Evolutionary conservation across 164 flowering plant genomes (phyloP).

Genomic region (Chloranthus sessilifolius): DNA sequence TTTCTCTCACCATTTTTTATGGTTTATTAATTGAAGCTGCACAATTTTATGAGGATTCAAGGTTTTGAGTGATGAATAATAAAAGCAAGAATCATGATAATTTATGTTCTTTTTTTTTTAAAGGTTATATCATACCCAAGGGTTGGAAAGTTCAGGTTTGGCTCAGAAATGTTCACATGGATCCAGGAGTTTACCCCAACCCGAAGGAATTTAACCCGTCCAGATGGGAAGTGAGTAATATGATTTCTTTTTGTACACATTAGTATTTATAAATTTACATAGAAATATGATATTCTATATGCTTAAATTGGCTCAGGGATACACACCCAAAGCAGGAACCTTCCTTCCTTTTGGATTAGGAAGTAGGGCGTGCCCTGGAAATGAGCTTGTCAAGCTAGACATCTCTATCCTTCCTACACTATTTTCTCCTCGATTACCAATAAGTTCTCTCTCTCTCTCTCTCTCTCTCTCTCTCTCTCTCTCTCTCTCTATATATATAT

Average conservation of each 20-base stretch:
- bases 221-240: conserved; percentile 87
- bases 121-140: conserved; percentile 69
- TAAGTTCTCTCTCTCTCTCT: too few relatives aligned
- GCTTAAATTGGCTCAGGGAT: conserved; percentile 23
- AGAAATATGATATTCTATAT: too few relatives aligned
- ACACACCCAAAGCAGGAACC: conserved; percentile 55
- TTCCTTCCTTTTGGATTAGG: conserved; percentile 86
- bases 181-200: conserved; percentile 58
- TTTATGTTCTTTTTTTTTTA: too few relatives aligned
- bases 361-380: conserved; percentile 87
- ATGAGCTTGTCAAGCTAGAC: conserved; percentile 89
- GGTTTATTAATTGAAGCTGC: not conserved
- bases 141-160: conserved; percentile 83
- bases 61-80: too few relatives aligned
- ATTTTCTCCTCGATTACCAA: conserved; percentile 72
- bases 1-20: not conserved
- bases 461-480: too few relatives aligned
- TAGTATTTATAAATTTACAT: not conserved
- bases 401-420: conserved; percentile 70
- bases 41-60: too few relatives aligned
- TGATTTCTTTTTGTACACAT: not conserved
- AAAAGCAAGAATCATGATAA: too few relatives aligned
- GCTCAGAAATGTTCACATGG: conserved; percentile 76
- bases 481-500: too few relatives aligned
- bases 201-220: conserved; percentile 69